phyloP scores from a whole-genome alignment of 1,284 basidiomycete species.

The Cystobasidium pallidum region DNA sequence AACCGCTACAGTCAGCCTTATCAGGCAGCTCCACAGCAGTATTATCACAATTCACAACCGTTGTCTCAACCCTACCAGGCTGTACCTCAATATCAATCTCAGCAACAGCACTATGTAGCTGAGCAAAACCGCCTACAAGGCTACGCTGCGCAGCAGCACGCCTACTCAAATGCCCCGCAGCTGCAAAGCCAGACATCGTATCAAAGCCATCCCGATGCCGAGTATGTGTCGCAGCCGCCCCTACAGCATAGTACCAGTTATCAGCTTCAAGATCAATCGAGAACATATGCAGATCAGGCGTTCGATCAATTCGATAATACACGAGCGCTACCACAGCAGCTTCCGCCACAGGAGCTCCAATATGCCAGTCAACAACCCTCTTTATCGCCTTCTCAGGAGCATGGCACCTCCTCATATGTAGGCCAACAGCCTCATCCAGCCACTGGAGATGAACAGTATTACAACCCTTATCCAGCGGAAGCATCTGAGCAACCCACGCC shows the following conservation, averaged over 20 bases:
- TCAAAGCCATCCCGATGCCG: background rate
- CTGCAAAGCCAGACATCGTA: background rate
- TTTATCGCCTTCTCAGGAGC: background rate
- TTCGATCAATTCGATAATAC: background rate
- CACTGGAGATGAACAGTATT: constrained; percentile 21
- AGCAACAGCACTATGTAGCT: constrained; percentile 3
- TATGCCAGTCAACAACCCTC: background rate
- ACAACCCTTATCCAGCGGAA: constrained; percentile 23
- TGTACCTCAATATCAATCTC: constrained; percentile 5
- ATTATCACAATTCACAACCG: constrained; percentile 9
- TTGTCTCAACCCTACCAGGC: background rate
- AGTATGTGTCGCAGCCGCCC: background rate
- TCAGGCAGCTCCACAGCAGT: constrained; percentile 1
- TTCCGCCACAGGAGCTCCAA: background rate
- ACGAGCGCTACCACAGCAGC: background rate
- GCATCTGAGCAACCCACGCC: constrained; percentile 2
- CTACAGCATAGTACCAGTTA: constrained; percentile 7
- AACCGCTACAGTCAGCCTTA: constrained; percentile 36
- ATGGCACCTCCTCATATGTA: background rate
- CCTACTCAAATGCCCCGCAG: background rate
- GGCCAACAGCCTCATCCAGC: background rate
- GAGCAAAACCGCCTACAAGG: background rate
- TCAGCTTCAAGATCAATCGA: constrained; percentile 4
- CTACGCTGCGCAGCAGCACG: constrained; percentile 20
- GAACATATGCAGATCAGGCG: background rate